Conservation (phyloP, 2,329 filamentous ascomycete species). For the Elsinoe ampelina region DNA sequence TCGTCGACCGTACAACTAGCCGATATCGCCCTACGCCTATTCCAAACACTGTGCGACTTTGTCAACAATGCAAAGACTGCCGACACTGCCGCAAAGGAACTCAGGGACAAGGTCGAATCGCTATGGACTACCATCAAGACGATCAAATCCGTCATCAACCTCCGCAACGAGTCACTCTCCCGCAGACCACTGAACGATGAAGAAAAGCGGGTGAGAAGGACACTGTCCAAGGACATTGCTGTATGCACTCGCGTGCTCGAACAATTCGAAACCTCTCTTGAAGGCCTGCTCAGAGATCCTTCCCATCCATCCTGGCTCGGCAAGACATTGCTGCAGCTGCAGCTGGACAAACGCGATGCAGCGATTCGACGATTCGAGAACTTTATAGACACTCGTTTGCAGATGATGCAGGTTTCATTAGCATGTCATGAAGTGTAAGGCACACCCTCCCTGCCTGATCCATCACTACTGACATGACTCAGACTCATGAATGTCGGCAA, state of each 20-base stretch:
- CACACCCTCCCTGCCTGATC: neutral
- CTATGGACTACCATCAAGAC: neutral
- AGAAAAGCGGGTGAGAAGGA: neutral
- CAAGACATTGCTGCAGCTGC: slow-evolving; percentile 7
- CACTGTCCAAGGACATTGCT: slow-evolving; percentile 2
- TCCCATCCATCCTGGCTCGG: slow-evolving; percentile 9
- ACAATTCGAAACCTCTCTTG: slow-evolving; percentile 4
- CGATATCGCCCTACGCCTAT: slow-evolving; percentile 1
- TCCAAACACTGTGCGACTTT: neutral
- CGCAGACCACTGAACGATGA: neutral
- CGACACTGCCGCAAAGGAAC: slow-evolving; percentile 6
- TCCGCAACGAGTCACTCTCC: neutral
- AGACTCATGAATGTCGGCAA: slow-evolving; percentile 5
- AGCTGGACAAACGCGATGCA: slow-evolving; percentile 7
- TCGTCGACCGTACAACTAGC: slow-evolving; percentile 1
- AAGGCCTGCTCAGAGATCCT: slow-evolving; percentile 4
- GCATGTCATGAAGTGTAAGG: slow-evolving; percentile 11
- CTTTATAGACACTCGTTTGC: slow-evolving; percentile 10
- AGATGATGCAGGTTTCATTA: slow-evolving; percentile 8
- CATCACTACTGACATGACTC: neutral
- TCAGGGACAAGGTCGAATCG: slow-evolving; percentile 3
- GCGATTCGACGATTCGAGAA: slow-evolving; percentile 8
- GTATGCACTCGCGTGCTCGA: slow-evolving; percentile 4
- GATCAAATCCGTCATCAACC: slow-evolving; percentile 5
- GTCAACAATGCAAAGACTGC: slow-evolving; percentile 3